Base-by-base conservation (phyloP, 2,329 filamentous ascomycete genomes). In the Falciphora oryzae region DNA sequence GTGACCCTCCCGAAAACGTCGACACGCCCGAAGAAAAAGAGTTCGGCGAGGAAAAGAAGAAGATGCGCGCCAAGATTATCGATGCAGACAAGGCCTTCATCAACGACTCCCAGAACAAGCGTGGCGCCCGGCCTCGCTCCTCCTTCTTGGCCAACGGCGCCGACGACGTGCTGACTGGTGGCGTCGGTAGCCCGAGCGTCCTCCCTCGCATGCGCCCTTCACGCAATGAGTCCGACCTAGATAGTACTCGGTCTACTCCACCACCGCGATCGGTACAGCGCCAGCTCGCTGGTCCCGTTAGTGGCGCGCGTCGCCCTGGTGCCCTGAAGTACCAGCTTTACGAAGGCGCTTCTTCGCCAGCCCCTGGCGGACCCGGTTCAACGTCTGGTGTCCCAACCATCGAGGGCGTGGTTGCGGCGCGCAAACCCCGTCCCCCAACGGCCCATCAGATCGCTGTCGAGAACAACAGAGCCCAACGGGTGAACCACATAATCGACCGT, bases 391-490 rank as follows among this genome's bases (percentile, higher is more conserved):
- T 38, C 79, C 80, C 22, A 79, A 80, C 81, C 27, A 79, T 83
- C 18, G 86, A 88, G 65, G 80, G 81, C 18, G 80, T 84, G n/a
- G 78, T 81, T 53, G 44, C 44, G 2, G 79, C 81, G 27, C 79
- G 85, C 65, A 88, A 92, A 72, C 87, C 89, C 11, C 84, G 91
- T 1, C 91, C 91, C 3, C 85, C 92, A 0, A 95, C 91, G 0
- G 89, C 90, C 50, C 91, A 95, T 75, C 91, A 95, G 75, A 80
- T 93, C 56, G 91, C 91, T 0, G 89, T 95, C 1, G 90, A 93
- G 74, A 85, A 88, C 64, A 93, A 93, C 74, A 83, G 91, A 25
- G 89, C 86, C 66, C 86, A 91, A 71, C 87, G 91, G 7, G 91
- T 94, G n/a, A 89, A 93, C 71, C 89, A 93, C 70, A 91, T 92